phyloP scores from a whole-genome alignment of 83 land plant genomes.

The Diphasiastrum complanatum region DNA sequence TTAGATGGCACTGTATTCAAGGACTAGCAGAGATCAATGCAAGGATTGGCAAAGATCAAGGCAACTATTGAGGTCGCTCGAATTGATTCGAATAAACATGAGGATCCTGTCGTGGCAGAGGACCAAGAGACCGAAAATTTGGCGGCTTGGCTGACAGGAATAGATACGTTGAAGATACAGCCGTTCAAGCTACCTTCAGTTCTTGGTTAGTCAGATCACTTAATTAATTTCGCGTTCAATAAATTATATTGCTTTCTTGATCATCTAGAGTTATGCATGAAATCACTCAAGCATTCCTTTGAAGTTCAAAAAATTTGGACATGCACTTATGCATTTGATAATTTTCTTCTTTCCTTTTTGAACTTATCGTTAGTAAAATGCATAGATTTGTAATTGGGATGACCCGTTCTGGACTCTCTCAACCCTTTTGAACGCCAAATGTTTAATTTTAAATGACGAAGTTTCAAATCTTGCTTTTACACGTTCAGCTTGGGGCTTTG shows the following conservation, averaged over 20 bases:
- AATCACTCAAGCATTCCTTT: neutral
- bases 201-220: slow-evolving; percentile 1
- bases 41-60: no score
- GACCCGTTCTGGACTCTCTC: neutral
- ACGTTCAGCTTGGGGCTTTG: no score
- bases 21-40: no score
- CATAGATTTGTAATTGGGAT: no score
- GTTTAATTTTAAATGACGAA: neutral
- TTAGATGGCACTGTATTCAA: no score
- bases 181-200: slow-evolving; percentile 16
- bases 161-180: slow-evolving; percentile 14
- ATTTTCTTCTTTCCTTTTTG: neutral
- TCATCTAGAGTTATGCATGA: neutral
- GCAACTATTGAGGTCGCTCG: no score
- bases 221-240: neutral
- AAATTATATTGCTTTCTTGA: neutral
- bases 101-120: no score
- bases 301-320: no score
- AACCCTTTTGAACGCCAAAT: neutral
- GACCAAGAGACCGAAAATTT: slow-evolving; percentile 16
- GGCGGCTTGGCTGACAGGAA: slow-evolving; percentile 23
- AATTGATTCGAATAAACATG: no score
- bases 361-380: neutral
- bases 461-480: neutral
- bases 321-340: no score